Percentiles rank a stretch among this genome's conserved stretches.
Conservation (phyloP, 2,329 filamentous ascomycete genomes). For the Cryphonectria carpinicola region DNA sequence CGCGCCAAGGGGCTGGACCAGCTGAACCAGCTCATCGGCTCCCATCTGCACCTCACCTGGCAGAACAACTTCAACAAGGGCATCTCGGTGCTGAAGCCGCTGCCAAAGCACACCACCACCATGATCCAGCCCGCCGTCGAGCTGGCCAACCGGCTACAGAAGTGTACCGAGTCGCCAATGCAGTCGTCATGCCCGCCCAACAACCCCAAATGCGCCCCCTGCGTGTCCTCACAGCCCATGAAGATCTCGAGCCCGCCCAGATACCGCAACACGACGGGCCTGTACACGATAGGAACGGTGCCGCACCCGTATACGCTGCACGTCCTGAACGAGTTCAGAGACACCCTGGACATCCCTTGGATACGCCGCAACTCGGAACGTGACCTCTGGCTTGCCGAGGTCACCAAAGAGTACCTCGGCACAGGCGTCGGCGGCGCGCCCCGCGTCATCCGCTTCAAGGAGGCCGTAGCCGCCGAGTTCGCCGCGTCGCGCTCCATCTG, state of each 20-base stretch:
- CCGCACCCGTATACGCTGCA: slow-evolving; percentile 89
- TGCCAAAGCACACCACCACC: slow-evolving; percentile 73
- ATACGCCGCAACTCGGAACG: slow-evolving; percentile 71
- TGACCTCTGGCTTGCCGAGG: slow-evolving; percentile 75
- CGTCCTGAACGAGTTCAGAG: slow-evolving; percentile 65
- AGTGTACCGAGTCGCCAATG: slow-evolving; percentile 75
- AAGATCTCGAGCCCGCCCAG: slow-evolving; percentile 67
- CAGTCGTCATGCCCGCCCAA: slow-evolving; percentile 86
- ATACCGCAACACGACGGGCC: slow-evolving; percentile 71
- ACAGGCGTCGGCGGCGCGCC: slow-evolving; percentile 63
- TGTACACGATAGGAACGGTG: slow-evolving; percentile 84
- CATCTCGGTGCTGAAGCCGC: slow-evolving; percentile 80
- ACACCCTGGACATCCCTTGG: slow-evolving; percentile 64
- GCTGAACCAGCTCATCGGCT: slow-evolving; percentile 77
- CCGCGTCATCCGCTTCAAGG: slow-evolving; percentile 77
- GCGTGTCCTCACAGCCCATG: slow-evolving; percentile 66
- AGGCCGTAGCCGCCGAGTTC: slow-evolving; percentile 73
- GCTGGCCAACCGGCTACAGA: slow-evolving; percentile 74
- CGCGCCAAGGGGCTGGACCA: slow-evolving; percentile 64
- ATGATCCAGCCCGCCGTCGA: slow-evolving; percentile 71
- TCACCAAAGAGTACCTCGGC: slow-evolving; percentile 72
- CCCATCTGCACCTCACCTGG: slow-evolving; percentile 85
- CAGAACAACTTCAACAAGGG: slow-evolving; percentile 78
- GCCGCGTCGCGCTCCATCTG: slow-evolving; percentile 72
- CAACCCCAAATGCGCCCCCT: slow-evolving; percentile 72